A percentile compares a stretch with the other conserved stretches of the same genome.
These are phyloP conservation scores for Diaporthe ampelina DNA, from an alignment of 2,329 filamentous ascomycete genomes.

Conservation along the genomic window DNA sequence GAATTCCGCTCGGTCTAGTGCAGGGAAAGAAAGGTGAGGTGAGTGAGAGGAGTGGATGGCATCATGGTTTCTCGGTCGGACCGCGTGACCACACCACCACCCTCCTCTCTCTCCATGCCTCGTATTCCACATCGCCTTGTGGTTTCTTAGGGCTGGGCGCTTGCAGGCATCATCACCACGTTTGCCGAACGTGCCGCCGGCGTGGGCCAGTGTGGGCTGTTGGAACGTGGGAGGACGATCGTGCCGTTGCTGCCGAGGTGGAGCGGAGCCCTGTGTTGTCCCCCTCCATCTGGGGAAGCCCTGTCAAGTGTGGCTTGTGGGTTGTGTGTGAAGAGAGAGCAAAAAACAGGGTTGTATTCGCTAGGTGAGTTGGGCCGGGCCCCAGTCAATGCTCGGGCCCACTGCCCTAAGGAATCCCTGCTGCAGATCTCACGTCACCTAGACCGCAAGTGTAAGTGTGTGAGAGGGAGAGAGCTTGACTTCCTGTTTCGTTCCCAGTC, in stretches of 20 bases:
- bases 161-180: neutral
- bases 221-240: neutral
- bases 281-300: slow-evolving; percentile 13
- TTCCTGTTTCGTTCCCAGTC: slow-evolving; percentile 6
- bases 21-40: neutral
- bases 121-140: neutral
- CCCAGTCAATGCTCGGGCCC: slow-evolving; percentile 25
- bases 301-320: neutral
- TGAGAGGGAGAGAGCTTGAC: neutral
- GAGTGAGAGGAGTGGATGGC: neutral
- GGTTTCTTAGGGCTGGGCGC: neutral
- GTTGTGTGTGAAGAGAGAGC: neutral
- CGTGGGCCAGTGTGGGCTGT: neutral
- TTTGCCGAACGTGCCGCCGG: slow-evolving; percentile 18
- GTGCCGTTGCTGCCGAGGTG: slow-evolving; percentile 26
- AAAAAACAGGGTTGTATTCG: neutral
- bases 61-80: slow-evolving; percentile 10
- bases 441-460: neutral
- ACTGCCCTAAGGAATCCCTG: neutral
- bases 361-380: neutral
- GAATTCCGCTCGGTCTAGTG: neutral
- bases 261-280: slow-evolving; percentile 10
- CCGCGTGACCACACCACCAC: neutral
- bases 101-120: neutral
- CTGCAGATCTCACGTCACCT: slow-evolving; percentile 30